phyloP scores from a whole-genome alignment of 495 filamentous ascomycete species.

The Neurospora tetrasperma region DNA sequence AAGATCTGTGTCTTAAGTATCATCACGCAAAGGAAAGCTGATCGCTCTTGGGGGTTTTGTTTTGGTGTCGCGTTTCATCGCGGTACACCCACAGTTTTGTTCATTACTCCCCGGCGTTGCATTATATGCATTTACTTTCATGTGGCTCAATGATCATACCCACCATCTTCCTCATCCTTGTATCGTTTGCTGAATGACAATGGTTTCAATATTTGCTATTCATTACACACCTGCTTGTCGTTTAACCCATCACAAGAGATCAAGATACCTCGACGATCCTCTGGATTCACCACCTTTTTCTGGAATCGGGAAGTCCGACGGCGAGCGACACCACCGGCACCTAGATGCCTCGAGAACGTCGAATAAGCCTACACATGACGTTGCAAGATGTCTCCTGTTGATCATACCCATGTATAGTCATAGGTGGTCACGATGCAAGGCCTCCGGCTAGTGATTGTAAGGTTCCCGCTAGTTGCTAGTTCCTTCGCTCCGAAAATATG shows the following conservation, averaged over 20 bases:
- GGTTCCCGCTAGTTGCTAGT: neutral
- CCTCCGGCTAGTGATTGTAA: neutral
- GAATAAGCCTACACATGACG: neutral
- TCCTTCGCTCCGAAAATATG: neutral
- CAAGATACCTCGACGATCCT: neutral
- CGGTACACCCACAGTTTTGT: neutral
- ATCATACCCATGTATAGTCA: neutral
- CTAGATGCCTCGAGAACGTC: neutral
- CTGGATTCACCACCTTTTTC: neutral
- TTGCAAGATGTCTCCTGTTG: neutral
- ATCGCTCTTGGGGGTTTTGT: neutral
- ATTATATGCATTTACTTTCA: neutral
- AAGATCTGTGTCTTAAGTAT: neutral
- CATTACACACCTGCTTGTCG: neutral
- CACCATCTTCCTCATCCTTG: neutral
- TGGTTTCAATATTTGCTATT: neutral
- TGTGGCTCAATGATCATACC: neutral
- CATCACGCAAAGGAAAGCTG: neutral
- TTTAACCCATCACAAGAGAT: neutral
- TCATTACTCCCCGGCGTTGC: neutral
- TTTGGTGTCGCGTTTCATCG: neutral
- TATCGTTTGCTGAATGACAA: neutral
- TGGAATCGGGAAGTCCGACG: neutral
- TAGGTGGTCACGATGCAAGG: neutral
- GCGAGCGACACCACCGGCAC: neutral